A percentile compares a stretch with the other conserved stretches of the same genome.
phyloP scores from a whole-genome alignment of 192 early-diverging fungal genomes.

The Backusella tuberculispora region DNA sequence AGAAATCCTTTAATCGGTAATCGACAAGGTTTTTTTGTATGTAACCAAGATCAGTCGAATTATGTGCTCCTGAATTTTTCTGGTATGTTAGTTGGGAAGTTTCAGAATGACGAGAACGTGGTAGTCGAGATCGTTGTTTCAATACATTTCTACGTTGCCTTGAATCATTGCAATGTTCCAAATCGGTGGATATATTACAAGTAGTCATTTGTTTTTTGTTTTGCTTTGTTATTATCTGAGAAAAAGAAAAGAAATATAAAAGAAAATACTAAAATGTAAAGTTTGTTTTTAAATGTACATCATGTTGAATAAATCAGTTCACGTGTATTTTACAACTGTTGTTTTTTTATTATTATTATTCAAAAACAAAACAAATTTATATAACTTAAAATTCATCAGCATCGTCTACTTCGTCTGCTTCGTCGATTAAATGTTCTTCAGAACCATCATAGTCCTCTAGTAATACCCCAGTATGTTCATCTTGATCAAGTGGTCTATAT shows the following conservation, averaged over 20 bases:
- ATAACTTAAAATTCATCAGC: slow-evolving; percentile 29
- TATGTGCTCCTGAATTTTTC: not conserved
- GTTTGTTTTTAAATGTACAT: not conserved
- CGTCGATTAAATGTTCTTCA: slow-evolving; percentile 34
- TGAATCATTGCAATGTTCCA: not conserved
- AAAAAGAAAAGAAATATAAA: not conserved
- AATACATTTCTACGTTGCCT: not conserved
- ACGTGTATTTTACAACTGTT: slow-evolving; percentile 16
- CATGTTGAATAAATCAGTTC: not conserved
- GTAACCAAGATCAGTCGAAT: not conserved
- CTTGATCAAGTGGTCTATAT: slow-evolving; percentile 43
- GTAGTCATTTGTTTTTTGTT: not conserved
- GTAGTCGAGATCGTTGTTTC: not conserved
- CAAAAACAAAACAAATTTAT: not conserved
- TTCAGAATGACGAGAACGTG: not conserved
- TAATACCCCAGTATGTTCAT: slow-evolving; percentile 44
- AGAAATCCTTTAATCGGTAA: not conserved
- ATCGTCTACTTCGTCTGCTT: slow-evolving; percentile 33
- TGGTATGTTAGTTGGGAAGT: not conserved
- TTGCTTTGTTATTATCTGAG: not conserved
- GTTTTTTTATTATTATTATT: not conserved
- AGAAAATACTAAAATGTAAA: not conserved
- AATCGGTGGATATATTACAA: not conserved
- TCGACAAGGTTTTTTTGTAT: not conserved
- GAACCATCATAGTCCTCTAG: slow-evolving; percentile 48